Base-by-base conservation (phyloP, 495 filamentous ascomycete species). In the Hypomontagnella submonticulosa region DNA sequence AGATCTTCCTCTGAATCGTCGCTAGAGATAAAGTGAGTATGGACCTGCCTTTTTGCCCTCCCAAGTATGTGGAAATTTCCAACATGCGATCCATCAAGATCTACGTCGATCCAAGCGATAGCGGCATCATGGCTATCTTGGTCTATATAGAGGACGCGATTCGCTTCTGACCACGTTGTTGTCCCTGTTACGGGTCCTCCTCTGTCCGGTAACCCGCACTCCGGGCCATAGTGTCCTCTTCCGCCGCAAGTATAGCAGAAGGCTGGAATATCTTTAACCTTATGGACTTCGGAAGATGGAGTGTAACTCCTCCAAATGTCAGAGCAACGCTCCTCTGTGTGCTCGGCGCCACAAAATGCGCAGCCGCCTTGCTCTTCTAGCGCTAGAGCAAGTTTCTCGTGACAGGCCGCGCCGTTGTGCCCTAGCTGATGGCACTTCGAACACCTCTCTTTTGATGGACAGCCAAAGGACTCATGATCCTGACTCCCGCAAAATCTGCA, bases 1-100 rank as follows among this genome's bases (percentile, higher is more conserved):
- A 80, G 75, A 15, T 69, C 72, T 15, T 80, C 78, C 2, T 79
- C 73, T 6, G 79, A 79, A 10, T 81, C 78, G 8, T 80, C 80
- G 40, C 75, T 76, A 4, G 69, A 79, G 30, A 74, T 66, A 52
- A 77, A 80, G 16, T 76, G 66, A 23, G 80, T 70, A 54, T 81
- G 79, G 20, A 66, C 63, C n/a, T 65, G 71, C 16, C 72, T 71
- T 10, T 73, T 79, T 33, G 73, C 75, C 50, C 72, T 74, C 15
- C 78, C 72, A 12, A 55, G 74, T 43, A 80, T 66, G 33, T 77
- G 69, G 7, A 77, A 76, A 49, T 72, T 61, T 10, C 37, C 53
- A 27, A 38, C 4, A 52, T 12, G 2, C 36, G 48, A 18, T 38
- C 11, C 36, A 41, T 34, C 15, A 20, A 40, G 52, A 32, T 61